These are phyloP conservation scores for Tricholoma matsutake DNA, from an alignment of 768 basidiomycete species.

Conservation along the genomic window DNA sequence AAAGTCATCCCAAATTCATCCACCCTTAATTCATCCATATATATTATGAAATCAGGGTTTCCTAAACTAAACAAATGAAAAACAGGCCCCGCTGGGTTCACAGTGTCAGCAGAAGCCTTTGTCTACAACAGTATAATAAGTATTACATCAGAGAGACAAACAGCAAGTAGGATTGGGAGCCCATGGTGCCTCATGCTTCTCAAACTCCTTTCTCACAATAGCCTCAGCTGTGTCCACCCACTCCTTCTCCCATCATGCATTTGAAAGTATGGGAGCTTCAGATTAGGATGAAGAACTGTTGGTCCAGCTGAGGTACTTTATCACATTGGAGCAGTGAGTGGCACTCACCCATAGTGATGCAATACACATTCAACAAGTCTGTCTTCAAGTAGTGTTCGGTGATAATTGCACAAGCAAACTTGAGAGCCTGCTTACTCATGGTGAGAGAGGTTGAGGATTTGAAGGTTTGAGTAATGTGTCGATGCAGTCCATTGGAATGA, in stretches of 20 bases:
- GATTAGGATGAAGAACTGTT: background rate
- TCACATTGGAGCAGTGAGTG: too few species aligned
- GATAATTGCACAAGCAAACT: constrained; percentile 20
- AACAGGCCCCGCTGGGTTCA: too few species aligned
- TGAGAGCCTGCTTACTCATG: constrained; percentile 16
- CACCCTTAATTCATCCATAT: too few species aligned
- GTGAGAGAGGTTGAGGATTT: constrained; percentile 2
- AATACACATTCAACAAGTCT: constrained; percentile 22
- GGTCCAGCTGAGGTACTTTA: too few species aligned
- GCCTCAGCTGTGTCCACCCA: background rate
- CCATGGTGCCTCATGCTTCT: background rate
- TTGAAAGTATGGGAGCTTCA: too few species aligned
- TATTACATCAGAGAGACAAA: background rate
- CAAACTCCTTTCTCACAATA: background rate
- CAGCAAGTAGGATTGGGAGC: background rate
- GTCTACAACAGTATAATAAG: background rate
- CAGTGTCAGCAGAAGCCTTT: background rate
- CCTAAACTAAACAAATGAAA: too few species aligned
- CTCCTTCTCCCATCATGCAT: background rate
- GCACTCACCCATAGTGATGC: constrained; percentile 27
- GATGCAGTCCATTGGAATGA: constrained; percentile 39
- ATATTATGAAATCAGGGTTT: too few species aligned
- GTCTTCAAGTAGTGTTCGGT: constrained; percentile 26
- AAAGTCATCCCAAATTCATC: too few species aligned
- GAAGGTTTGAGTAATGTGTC: constrained; percentile 14